phyloP scores from a whole-genome alignment of 2,329 filamentous ascomycete genomes.

The Scytalidium lignicola region DNA sequence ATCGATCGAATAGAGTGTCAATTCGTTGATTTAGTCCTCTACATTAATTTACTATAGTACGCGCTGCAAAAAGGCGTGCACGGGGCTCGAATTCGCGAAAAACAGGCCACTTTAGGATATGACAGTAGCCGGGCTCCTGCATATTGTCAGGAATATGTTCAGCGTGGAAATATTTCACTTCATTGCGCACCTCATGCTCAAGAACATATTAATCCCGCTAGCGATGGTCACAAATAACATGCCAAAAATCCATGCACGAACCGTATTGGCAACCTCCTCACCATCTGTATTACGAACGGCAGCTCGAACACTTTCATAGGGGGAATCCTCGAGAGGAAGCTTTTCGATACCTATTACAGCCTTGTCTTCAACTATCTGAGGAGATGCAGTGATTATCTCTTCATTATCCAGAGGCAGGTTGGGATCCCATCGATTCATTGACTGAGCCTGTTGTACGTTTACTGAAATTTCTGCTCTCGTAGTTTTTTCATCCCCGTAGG shows the following conservation, averaged over 20 bases:
- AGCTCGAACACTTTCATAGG: slow-evolving; percentile 44
- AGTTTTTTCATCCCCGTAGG: too few species aligned
- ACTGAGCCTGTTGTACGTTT: too few species aligned
- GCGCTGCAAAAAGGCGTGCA: too few species aligned
- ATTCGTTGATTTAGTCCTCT: too few species aligned
- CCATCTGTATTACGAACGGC: slow-evolving; percentile 60
- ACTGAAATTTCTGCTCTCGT: too few species aligned
- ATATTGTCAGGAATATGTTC: background rate
- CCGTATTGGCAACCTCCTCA: slow-evolving; percentile 58
- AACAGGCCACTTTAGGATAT: too few species aligned
- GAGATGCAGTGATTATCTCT: slow-evolving; percentile 13
- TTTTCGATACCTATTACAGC: slow-evolving; percentile 31
- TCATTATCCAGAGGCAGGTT: slow-evolving; percentile 17
- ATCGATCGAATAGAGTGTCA: too few species aligned
- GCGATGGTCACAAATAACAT: slow-evolving; percentile 25
- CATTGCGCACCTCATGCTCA: slow-evolving; percentile 6
- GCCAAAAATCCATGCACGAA: slow-evolving; percentile 59
- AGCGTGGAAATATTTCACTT: background rate
- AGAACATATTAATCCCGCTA: slow-evolving; percentile 9
- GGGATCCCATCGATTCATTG: slow-evolving; percentile 8
- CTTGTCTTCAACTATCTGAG: slow-evolving; percentile 21
- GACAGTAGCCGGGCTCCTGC: slow-evolving; percentile 8
- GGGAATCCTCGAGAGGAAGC: slow-evolving; percentile 50
- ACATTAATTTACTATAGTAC: too few species aligned
- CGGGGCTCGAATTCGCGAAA: too few species aligned